Conservation (phyloP, 768 basidiomycete genomes). For the Candolleomyces efflorescens region DNA sequence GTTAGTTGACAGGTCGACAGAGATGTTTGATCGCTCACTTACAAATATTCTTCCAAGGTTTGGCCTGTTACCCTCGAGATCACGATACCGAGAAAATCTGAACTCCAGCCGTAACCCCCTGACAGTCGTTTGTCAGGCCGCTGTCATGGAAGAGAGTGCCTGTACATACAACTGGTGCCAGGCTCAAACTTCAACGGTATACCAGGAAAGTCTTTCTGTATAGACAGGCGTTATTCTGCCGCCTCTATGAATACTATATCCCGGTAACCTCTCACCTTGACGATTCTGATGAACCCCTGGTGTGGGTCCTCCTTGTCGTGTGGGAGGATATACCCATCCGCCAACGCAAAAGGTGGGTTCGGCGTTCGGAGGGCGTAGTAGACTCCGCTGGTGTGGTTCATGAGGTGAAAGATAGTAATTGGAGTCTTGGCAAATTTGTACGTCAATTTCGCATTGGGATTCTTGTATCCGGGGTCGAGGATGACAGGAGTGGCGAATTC, state of each 20-base stretch:
- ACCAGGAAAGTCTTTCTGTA: conserved; percentile 19
- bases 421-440: conserved; percentile 18
- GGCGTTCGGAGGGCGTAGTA: conserved; percentile 16
- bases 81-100: conserved; percentile 93
- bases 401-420: conserved; percentile 23
- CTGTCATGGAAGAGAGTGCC: background rate
- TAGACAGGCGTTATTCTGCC: background rate
- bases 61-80: conserved; percentile 98
- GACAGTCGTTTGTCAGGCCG: background rate
- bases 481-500: conserved; percentile 22
- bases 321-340: conserved; percentile 15
- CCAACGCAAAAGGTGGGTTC: conserved; percentile 9
- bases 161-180: conserved; percentile 22
- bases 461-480: conserved; percentile 11
- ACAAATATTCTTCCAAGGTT: conserved; percentile 37
- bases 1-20: too few relatives aligned
- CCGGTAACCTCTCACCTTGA: background rate
- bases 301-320: conserved; percentile 20
- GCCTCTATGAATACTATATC: too few relatives aligned
- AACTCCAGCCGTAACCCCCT: conserved; percentile 28
- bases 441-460: conserved; percentile 12
- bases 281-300: background rate
- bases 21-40: background rate
- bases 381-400: conserved; percentile 29
- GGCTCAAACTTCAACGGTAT: conserved; percentile 27